Conservation (phyloP, 2,329 filamentous ascomycete species). For the Pseudocercospora cruenta region DNA sequence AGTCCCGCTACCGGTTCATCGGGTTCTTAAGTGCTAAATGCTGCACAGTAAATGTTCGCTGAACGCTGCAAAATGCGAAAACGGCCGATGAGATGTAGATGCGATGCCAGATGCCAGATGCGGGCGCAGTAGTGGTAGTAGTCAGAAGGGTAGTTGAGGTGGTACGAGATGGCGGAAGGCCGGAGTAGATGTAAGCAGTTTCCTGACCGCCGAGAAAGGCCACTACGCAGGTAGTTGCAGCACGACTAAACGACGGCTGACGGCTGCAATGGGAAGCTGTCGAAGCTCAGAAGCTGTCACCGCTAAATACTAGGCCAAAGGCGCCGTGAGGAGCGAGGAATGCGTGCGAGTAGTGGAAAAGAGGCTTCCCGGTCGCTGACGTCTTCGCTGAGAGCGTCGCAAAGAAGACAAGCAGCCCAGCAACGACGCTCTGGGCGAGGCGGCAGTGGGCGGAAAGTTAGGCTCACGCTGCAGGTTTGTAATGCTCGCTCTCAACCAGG, state of each 20-base stretch:
- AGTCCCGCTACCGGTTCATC: constrained; percentile 19
- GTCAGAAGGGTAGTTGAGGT: background rate
- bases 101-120: background rate
- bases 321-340: background rate
- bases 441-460: background rate
- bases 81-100: background rate
- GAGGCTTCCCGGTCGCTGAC: constrained; percentile 2
- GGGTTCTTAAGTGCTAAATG: constrained; percentile 8
- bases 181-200: constrained; percentile 9
- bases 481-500: background rate
- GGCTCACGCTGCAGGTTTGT: background rate
- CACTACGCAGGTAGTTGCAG: constrained; percentile 10
- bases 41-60: constrained; percentile 7
- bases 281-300: background rate
- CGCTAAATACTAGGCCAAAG: background rate
- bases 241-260: constrained; percentile 6
- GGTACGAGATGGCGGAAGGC: constrained; percentile 5
- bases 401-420: background rate
- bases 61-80: constrained; percentile 16
- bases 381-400: background rate
- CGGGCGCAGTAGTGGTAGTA: constrained; percentile 8
- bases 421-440: constrained; percentile 7
- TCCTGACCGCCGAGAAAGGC: constrained; percentile 12
- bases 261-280: background rate
- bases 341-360: background rate